Percentiles rank a stretch among this genome's conserved stretches.
phyloP scores from a whole-genome alignment of 1,284 basidiomycete species.

The Hypsizygus ulmarius region DNA sequence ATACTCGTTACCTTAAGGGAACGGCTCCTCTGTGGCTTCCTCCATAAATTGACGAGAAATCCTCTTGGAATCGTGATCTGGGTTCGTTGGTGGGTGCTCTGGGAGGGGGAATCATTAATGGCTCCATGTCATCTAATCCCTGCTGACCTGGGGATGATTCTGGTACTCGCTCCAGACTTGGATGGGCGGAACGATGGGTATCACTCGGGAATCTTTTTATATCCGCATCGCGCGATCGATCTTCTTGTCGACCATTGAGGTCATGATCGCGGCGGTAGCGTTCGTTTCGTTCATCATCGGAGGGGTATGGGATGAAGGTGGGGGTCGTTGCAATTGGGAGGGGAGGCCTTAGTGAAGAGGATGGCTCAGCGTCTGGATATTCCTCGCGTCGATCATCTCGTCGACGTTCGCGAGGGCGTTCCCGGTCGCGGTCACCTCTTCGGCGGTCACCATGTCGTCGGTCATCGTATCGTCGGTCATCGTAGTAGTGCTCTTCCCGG shows the following conservation, averaged over 20 bases:
- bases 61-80: slow-evolving; percentile 22
- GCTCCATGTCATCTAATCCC: slow-evolving; percentile 22
- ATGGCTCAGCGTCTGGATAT: neutral
- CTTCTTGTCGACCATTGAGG: slow-evolving; percentile 5
- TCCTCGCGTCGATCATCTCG: slow-evolving; percentile 4
- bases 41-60: slow-evolving; percentile 18
- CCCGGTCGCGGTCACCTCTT: neutral
- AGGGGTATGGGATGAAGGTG: slow-evolving; percentile 19
- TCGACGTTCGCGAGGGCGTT: neutral
- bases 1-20: slow-evolving; percentile 3
- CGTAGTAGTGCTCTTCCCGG: neutral
- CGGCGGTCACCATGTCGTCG: neutral
- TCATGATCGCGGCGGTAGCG: slow-evolving; percentile 8
- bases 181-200: neutral
- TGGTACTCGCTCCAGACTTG: slow-evolving; percentile 12
- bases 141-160: slow-evolving; percentile 18
- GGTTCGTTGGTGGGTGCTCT: slow-evolving; percentile 19
- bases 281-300: neutral
- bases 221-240: slow-evolving; percentile 1
- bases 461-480: slow-evolving; percentile 8
- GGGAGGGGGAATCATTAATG: slow-evolving; percentile 25
- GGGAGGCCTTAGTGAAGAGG: neutral
- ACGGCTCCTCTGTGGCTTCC: slow-evolving; percentile 7
- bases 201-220: neutral
- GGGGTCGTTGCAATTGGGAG: slow-evolving; percentile 15